These are phyloP conservation scores for Geopyxis carbonaria DNA, from an alignment of 495 filamentous ascomycete genomes.

Conservation along the genomic window DNA sequence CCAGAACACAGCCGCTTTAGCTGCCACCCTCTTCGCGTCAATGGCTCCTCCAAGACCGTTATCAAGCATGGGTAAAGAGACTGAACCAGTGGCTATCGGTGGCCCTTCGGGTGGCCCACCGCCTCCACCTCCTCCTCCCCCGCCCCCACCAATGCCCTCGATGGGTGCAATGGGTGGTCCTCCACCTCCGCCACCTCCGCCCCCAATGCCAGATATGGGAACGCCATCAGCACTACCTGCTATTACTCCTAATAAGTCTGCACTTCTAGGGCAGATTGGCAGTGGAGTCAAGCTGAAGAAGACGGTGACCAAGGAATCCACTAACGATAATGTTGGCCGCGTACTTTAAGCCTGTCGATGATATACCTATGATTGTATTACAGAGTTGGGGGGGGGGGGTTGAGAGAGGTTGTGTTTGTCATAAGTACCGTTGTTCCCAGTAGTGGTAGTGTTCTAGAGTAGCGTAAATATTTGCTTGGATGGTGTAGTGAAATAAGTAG, in stretches of 20 bases:
- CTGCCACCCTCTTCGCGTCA: constrained; percentile 85
- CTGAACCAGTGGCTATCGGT: constrained; percentile 1
- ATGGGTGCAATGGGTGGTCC: constrained; percentile 5
- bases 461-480: too few species aligned
- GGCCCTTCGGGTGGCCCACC: not conserved
- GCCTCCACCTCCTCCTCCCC: constrained; percentile 7
- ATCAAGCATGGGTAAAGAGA: constrained; percentile 59
- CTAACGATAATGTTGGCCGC: too few species aligned
- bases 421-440: too few species aligned
- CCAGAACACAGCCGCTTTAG: constrained; percentile 73
- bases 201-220: constrained; percentile 7
- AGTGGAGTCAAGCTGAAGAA: constrained; percentile 23
- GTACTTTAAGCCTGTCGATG: too few species aligned
- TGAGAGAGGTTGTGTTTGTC: too few species aligned
- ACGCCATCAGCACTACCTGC: constrained; percentile 1
- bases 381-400: too few species aligned
- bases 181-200: constrained; percentile 7
- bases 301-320: constrained; percentile 21
- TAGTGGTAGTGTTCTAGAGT: too few species aligned
- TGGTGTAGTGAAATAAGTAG: too few species aligned
- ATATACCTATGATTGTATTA: too few species aligned
- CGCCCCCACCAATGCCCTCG: constrained; percentile 2
- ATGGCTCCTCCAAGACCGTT: constrained; percentile 89
- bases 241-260: constrained; percentile 3
- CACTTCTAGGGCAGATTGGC: constrained; percentile 20